These are phyloP conservation scores for Plasmodium relictum DNA, from an alignment of 169 alveolate species.

Conservation along the genomic window DNA sequence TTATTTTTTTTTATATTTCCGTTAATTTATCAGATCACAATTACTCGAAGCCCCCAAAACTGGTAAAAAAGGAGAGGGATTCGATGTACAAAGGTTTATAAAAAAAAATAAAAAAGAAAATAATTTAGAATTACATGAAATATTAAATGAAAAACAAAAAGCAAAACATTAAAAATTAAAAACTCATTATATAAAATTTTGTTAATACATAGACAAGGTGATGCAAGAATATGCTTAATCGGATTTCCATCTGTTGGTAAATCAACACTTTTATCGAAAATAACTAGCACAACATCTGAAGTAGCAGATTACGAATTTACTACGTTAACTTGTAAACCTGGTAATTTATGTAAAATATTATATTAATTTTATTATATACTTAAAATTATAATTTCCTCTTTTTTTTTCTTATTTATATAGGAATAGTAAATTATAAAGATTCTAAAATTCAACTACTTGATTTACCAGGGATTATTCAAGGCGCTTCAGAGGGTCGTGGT, in stretches of 20 bases:
- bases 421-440: slow-evolving; percentile 91
- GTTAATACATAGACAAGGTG: slow-evolving; percentile 91
- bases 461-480: slow-evolving; percentile 96
- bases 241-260: slow-evolving; percentile 99
- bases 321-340: slow-evolving; percentile 99
- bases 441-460: slow-evolving; percentile 97
- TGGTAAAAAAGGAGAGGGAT: slow-evolving; percentile 76
- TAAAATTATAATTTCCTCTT: background rate
- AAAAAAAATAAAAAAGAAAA: slow-evolving; percentile 1
- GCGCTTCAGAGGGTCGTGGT: slow-evolving; percentile 99
- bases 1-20: background rate
- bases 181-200: background rate
- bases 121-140: background rate
- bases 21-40: slow-evolving; percentile 35
- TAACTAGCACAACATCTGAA: slow-evolving; percentile 97
- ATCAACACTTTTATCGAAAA: slow-evolving; percentile 95
- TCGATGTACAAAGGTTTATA: slow-evolving; percentile 75
- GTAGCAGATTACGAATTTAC: slow-evolving; percentile 99
- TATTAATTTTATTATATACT: background rate
- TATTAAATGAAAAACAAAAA: slow-evolving; percentile 4
- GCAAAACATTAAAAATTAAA: background rate
- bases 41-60: slow-evolving; percentile 67
- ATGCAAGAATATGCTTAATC: slow-evolving; percentile 98
- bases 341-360: slow-evolving; percentile 72
- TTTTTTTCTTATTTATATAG: slow-evolving; percentile 10